These are phyloP conservation scores for Mrakia hoshinonis DNA, from an alignment of 768 basidiomycete species.

Conservation along the genomic window DNA sequence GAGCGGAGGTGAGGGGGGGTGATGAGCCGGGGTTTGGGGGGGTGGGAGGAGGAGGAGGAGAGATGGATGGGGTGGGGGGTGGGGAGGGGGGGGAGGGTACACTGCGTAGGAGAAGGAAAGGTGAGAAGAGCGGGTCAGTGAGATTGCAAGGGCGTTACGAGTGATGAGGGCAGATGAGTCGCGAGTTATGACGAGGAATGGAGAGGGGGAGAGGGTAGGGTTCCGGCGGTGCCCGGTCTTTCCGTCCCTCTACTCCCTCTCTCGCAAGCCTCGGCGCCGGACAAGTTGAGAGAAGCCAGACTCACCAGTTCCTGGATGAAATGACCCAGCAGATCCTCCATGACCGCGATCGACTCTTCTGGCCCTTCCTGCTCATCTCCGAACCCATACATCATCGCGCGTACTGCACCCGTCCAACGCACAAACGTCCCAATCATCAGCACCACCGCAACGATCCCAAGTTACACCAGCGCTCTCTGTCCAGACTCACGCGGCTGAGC, in stretches of 20 bases:
- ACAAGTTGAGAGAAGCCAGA: constrained; percentile 26
- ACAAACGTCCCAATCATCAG: too few species aligned
- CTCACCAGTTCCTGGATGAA: constrained; percentile 82
- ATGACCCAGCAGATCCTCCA: constrained; percentile 88
- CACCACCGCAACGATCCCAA: too few species aligned
- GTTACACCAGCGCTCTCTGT: too few species aligned
- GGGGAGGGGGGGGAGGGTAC: background rate
- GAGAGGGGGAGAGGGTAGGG: too few species aligned
- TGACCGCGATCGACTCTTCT: constrained; percentile 75
- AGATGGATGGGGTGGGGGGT: background rate
- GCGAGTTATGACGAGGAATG: too few species aligned
- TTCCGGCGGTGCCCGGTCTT: too few species aligned
- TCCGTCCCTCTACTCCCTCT: too few species aligned
- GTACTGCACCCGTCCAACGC: constrained; percentile 50
- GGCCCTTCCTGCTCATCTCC: constrained; percentile 84
- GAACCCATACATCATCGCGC: constrained; percentile 84
- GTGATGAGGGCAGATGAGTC: too few species aligned
- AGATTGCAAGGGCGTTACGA: background rate
- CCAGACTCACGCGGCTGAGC: constrained; percentile 5
- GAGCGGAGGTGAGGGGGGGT: constrained; percentile 18
- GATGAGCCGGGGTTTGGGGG: constrained; percentile 15
- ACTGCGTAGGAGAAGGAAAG: background rate
- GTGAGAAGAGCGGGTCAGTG: background rate
- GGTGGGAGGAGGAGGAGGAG: constrained; percentile 17
- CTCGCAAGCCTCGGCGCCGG: background rate